Evolutionary conservation across 2,329 filamentous ascomycete species (phyloP).

Genomic region (Pseudocercospora ulei): DNA sequence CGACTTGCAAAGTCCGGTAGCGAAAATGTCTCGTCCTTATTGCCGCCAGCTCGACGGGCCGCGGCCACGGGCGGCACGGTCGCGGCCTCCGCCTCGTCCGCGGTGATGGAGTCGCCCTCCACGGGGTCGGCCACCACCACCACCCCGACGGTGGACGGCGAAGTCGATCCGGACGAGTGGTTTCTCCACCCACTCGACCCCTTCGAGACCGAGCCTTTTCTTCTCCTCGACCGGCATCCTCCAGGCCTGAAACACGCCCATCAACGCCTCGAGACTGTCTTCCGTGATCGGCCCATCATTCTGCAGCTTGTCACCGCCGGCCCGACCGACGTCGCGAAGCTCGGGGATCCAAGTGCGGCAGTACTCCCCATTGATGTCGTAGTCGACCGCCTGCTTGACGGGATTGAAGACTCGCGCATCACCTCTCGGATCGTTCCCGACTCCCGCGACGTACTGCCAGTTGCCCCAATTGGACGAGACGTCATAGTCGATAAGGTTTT

Average conservation of each 20-base stretch:
- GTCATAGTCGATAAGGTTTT: slow-evolving; percentile 65
- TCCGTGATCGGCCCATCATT: slow-evolving; percentile 6
- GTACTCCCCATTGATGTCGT: slow-evolving; percentile 60
- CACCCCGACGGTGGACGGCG: slow-evolving; percentile 42
- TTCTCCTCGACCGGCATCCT: slow-evolving; percentile 53
- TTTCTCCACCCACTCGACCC: slow-evolving; percentile 55
- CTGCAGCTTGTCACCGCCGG: too few species aligned
- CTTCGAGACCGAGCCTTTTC: slow-evolving; percentile 47
- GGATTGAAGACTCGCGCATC: slow-evolving; percentile 70
- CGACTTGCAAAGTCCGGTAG: too few species aligned
- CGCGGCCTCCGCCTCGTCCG: slow-evolving; percentile 26
- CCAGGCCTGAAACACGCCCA: slow-evolving; percentile 62
- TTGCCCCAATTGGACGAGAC: slow-evolving; percentile 39
- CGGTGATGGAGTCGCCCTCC: too few species aligned
- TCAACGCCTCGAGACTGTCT: slow-evolving; percentile 34
- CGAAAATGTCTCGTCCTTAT: too few species aligned
- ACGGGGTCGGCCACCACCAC: slow-evolving; percentile 27
- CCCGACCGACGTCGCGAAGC: slow-evolving; percentile 43
- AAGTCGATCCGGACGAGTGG: slow-evolving; percentile 59
- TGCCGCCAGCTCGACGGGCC: too few species aligned
- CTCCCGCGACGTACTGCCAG: slow-evolving; percentile 72
- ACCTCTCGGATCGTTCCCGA: slow-evolving; percentile 67
- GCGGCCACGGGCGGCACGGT: slow-evolving; percentile 14
- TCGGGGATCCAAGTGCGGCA: slow-evolving; percentile 66
- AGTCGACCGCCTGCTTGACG: slow-evolving; percentile 69